Base-by-base conservation (phyloP, 768 basidiomycete species). In the Termitomyces sp. region DNA sequence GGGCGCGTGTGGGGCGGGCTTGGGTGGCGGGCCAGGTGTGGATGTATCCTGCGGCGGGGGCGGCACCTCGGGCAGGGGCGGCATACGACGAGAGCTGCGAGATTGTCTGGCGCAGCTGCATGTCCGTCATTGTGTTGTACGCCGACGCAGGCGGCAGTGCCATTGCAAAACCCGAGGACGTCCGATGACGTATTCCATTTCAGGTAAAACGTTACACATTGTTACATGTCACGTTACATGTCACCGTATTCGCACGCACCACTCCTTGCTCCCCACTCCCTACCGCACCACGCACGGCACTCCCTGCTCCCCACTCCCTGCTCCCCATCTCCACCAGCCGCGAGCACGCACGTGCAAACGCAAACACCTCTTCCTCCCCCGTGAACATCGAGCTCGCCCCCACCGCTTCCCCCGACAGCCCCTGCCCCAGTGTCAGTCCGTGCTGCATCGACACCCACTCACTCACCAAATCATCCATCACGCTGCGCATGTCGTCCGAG, bases 361-460 rank as follows among this genome's bases (percentile, higher is more conserved):
- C 97, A 67, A 99, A 99, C 0, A 98, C 68, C 71, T 98, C 97
- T 70, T 98, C 97, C 65, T 98, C 95, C 3, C 96, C 95, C 0
- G 87, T 88, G 67, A 98, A 98, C 75, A 99, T 89, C 43, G 93
- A 88, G 59, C 89, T 92, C 1, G 78, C 76, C 35, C 93, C 91
- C 17, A 96, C 88, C 19, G 81, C 73, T 30, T 93, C 85, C 23
- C 79, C 79, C 1, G 88, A 79, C 0, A 98, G 75, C 19, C 94
- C 94, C 92, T 95, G 61, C 14, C 14, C 35, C 31, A 1, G 6
- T 35, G 6, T 35, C 12, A 3, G 35, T 35, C 35, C 12, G 35
- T 12, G 6, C 35, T 1, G 3, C 12, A 12, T 35, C 35, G 1
- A 12, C 4, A 0, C 3, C 35, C 0, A 35, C 3, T 33, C 42